Evolutionary conservation across 176 grass and related monocot genomes (phyloP).

Genomic region (Aegilops tauschii): DNA sequence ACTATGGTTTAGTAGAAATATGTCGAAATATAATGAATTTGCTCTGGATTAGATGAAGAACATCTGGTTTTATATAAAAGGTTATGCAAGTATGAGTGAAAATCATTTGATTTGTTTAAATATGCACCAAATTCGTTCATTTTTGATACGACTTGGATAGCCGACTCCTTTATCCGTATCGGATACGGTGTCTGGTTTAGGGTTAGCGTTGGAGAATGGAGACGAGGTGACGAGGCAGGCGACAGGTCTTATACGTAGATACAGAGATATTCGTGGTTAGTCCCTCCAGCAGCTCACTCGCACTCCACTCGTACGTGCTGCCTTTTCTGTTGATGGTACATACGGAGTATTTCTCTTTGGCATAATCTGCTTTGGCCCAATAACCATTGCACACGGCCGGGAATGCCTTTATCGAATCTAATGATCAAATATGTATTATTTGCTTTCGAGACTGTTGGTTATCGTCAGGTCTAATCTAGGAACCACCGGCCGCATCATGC

Average conservation of each 20-base stretch:
- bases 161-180: no score
- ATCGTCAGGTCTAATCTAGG: constrained; percentile 12
- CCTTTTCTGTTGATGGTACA: background rate
- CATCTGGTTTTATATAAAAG: no score
- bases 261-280: no score
- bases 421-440: background rate
- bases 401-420: background rate
- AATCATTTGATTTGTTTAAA: no score
- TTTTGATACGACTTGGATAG: no score
- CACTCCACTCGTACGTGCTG: background rate
- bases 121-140: no score
- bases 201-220: background rate
- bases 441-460: background rate
- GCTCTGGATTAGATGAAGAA: no score
- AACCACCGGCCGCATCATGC: constrained; percentile 9
- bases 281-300: no score
- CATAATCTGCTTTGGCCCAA: constrained; percentile 21
- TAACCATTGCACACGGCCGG: constrained; percentile 18
- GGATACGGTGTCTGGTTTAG: no score
- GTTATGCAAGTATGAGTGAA: no score
- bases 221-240: background rate
- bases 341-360: background rate
- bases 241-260: background rate
- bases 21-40: no score
- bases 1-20: no score